These are phyloP conservation scores for Phytophthora agathidicida DNA, from an alignment of 352 stramenopile species.

Conservation along the genomic window DNA sequence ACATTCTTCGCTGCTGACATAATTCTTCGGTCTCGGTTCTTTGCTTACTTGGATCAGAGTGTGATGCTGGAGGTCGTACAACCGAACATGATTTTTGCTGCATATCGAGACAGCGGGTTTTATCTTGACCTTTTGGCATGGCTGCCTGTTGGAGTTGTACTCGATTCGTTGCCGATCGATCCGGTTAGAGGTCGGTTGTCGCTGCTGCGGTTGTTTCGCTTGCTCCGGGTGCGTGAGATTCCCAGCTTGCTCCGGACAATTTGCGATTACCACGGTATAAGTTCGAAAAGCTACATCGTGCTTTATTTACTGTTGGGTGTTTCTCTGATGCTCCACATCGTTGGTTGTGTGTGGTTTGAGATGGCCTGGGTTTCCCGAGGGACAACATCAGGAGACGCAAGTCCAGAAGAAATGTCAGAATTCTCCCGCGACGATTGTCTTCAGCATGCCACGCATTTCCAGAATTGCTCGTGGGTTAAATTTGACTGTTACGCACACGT, in stretches of 20 bases:
- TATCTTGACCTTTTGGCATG: constrained; percentile 57
- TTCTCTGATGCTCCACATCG: constrained; percentile 59
- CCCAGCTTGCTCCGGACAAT: constrained; percentile 51
- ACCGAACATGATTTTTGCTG: constrained; percentile 61
- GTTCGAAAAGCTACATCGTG: constrained; percentile 62
- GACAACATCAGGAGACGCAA: constrained; percentile 3
- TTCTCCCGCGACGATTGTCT: constrained; percentile 45
- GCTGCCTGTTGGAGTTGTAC: constrained; percentile 50
- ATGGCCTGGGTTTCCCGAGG: constrained; percentile 43
- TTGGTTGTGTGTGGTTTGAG: constrained; percentile 74
- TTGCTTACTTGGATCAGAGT: constrained; percentile 64
- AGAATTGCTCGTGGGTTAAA: constrained; percentile 74
- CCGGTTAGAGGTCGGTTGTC: constrained; percentile 38
- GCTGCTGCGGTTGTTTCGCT: constrained; percentile 50
- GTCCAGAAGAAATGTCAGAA: neutral
- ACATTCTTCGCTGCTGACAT: constrained; percentile 64
- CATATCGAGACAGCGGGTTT: constrained; percentile 60
- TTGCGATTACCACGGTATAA: constrained; percentile 63
- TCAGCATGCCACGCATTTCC: constrained; percentile 53
- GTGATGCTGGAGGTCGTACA: constrained; percentile 71
- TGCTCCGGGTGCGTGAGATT: constrained; percentile 57
- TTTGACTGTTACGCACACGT: constrained; percentile 78
- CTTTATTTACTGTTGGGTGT: constrained; percentile 57
- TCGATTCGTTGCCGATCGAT: constrained; percentile 45
- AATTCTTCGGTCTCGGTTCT: constrained; percentile 52